Evolutionary conservation across 2,329 filamentous ascomycete genomes (phyloP).

Genomic region (Colletotrichum gigasporum): DNA sequence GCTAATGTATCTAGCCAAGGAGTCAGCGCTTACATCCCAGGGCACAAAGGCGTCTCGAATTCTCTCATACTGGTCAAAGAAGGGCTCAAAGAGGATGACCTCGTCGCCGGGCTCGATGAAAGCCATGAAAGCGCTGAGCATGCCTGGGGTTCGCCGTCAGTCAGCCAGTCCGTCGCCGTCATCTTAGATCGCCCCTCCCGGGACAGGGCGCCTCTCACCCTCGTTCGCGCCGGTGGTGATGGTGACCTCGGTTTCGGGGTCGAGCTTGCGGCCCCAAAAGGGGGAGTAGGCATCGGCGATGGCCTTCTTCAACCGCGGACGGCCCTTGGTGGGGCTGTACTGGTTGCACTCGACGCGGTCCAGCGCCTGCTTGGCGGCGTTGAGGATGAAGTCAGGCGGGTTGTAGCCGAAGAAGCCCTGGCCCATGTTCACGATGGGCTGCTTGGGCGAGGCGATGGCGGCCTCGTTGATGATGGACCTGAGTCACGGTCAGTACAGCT

Average conservation of each 20-base stretch:
- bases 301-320: constrained; percentile 90
- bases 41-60: background rate
- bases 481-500: constrained; percentile 8
- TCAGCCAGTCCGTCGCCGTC: background rate
- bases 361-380: constrained; percentile 90
- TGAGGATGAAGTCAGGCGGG: constrained; percentile 87
- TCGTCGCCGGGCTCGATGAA: constrained; percentile 96
- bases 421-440: constrained; percentile 73
- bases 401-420: constrained; percentile 91
- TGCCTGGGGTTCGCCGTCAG: constrained; percentile 59
- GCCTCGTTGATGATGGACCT: constrained; percentile 75
- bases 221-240: constrained; percentile 94
- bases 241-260: constrained; percentile 92
- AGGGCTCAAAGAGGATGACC: constrained; percentile 97
- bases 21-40: background rate
- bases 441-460: constrained; percentile 68
- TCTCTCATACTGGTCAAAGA: constrained; percentile 85
- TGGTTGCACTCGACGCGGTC: constrained; percentile 97
- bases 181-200: background rate
- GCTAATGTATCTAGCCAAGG: constrained; percentile 76
- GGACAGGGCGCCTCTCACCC: constrained; percentile 48
- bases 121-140: constrained; percentile 97
- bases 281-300: constrained; percentile 93
- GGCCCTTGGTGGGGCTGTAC: constrained; percentile 95
- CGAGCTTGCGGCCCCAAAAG: constrained; percentile 81